These are phyloP conservation scores for Sporothrix pallida DNA, from an alignment of 2,329 filamentous ascomycete species.

Conservation along the genomic window DNA sequence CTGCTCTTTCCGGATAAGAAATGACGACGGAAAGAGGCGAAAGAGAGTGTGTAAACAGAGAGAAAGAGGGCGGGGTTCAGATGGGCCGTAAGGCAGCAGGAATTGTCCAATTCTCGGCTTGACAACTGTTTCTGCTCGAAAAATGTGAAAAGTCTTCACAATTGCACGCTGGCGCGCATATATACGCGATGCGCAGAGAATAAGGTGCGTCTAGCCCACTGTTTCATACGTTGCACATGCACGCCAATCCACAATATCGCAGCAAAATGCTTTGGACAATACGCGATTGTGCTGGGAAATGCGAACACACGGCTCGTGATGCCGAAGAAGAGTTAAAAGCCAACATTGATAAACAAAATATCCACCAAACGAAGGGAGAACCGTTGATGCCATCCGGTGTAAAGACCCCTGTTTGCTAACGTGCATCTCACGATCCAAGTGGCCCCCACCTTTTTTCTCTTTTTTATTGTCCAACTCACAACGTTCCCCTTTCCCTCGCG, in stretches of 20 bases:
- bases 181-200: slow-evolving; percentile 23
- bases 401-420: neutral
- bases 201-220: neutral
- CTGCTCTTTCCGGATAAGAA: too few relatives aligned
- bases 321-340: neutral
- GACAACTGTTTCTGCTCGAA: too few relatives aligned
- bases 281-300: too few relatives aligned
- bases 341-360: neutral
- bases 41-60: too few relatives aligned
- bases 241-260: neutral
- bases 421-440: slow-evolving; percentile 6
- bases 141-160: too few relatives aligned
- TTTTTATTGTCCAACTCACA: neutral
- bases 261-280: neutral
- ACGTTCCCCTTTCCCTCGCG: neutral
- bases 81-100: neutral
- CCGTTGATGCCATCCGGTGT: neutral
- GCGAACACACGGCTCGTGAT: too few relatives aligned
- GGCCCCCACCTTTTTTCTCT: neutral
- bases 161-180: neutral
- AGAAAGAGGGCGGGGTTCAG: neutral
- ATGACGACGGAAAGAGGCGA: too few relatives aligned
- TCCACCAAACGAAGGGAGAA: neutral
- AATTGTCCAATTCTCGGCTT: too few relatives aligned
- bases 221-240: neutral